Percentiles rank a stretch among this genome's conserved stretches.
phyloP scores from a whole-genome alignment of 2,329 filamentous ascomycete species.

The Albophoma yamanashiensis region DNA sequence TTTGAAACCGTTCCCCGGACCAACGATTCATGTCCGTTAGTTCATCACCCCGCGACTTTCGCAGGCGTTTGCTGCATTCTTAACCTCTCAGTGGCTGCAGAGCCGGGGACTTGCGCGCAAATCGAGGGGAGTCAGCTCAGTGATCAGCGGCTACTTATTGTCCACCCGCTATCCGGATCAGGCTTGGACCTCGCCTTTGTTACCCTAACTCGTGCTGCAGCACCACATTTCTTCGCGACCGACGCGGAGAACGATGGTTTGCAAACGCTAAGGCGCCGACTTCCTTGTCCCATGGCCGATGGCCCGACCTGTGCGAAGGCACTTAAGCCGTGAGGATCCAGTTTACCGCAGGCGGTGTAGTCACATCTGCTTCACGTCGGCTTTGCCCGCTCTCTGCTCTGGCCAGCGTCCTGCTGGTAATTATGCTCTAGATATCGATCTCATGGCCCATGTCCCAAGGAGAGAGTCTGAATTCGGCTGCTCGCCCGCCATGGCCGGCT shows the following conservation, averaged over 20 bases:
- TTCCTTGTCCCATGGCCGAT: conserved; percentile 1
- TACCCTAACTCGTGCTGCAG: neutral
- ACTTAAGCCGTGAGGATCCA: neutral
- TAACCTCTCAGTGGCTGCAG: neutral
- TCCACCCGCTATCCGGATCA: too few species aligned
- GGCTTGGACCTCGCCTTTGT: too few species aligned
- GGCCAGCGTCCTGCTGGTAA: neutral
- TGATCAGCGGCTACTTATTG: too few species aligned
- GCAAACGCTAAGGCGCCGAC: conserved; percentile 1
- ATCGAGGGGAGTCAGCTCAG: too few species aligned
- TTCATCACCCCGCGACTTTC: neutral
- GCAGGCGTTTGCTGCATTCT: neutral
- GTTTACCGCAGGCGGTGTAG: neutral
- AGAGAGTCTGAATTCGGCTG: neutral
- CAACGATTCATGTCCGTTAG: neutral
- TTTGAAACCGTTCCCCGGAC: neutral
- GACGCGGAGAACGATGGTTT: neutral
- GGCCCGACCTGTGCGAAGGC: neutral
- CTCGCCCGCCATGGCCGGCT: neutral
- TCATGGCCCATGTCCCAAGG: neutral
- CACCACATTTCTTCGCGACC: neutral
- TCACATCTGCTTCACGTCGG: neutral
- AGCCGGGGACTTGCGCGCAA: neutral
- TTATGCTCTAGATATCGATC: neutral
- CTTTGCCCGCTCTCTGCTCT: neutral